Evolutionary conservation across 2,329 filamentous ascomycete species (phyloP).

Genomic region (Leptoxyphium fumago): DNA sequence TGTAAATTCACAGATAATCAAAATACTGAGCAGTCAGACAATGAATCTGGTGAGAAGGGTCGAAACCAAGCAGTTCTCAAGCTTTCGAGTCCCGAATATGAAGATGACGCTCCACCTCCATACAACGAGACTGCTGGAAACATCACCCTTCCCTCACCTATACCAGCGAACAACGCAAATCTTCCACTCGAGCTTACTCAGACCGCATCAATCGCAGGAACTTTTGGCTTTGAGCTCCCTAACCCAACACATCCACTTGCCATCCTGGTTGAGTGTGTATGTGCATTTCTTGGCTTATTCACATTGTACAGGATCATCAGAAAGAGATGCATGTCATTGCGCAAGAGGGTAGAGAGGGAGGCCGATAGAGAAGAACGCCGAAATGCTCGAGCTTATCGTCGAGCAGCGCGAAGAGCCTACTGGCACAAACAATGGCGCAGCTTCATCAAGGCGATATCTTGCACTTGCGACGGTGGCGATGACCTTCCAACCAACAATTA

Average conservation of each 20-base stretch:
- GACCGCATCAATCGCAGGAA: background rate
- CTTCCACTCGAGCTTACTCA: background rate
- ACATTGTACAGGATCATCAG: constrained; percentile 30
- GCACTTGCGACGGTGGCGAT: constrained; percentile 13
- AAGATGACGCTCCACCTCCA: background rate
- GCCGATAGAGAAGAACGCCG: constrained; percentile 40
- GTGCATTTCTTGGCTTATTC: constrained; percentile 29
- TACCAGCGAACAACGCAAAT: background rate
- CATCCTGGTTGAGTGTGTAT: constrained; percentile 29
- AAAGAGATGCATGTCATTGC: constrained; percentile 34
- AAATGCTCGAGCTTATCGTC: constrained; percentile 36
- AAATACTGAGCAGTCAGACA: no score
- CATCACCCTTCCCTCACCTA: background rate
- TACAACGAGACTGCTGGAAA: background rate
- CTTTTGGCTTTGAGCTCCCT: constrained; percentile 9
- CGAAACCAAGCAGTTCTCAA: no score
- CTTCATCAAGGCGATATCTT: constrained; percentile 16
- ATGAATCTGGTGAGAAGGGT: no score
- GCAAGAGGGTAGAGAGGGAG: constrained; percentile 37
- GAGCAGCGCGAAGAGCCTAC: constrained; percentile 37
- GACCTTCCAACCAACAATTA: constrained; percentile 22
- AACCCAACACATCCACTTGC: constrained; percentile 18
- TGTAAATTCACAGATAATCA: background rate
- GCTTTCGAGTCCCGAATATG: no score
- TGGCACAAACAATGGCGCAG: constrained; percentile 36